Evolutionary conservation across 371 early-diverging fungal genomes (phyloP).

Genomic region (Cokeromyces recurvatus): DNA sequence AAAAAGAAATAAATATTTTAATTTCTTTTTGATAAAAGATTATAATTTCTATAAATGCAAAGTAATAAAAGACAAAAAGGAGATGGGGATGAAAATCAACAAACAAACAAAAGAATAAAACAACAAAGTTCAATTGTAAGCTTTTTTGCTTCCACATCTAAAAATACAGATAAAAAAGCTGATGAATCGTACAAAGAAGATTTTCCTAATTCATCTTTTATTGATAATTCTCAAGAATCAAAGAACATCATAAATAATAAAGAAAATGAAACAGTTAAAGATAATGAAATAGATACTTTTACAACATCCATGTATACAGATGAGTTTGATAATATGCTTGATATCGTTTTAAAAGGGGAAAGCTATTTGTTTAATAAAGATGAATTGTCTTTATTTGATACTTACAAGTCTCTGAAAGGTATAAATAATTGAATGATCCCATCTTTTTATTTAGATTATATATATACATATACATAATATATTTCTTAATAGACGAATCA

Average conservation of each 20-base stretch:
- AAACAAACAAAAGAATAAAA: background rate
- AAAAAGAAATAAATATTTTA: no score
- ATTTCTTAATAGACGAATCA: slow-evolving; percentile 32
- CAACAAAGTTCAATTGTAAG: slow-evolving; percentile 1
- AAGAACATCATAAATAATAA: no score
- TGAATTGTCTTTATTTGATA: slow-evolving; percentile 38
- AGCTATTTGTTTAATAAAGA: slow-evolving; percentile 44
- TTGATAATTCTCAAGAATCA: no score
- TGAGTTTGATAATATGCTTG: slow-evolving; percentile 50
- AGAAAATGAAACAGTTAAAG: no score
- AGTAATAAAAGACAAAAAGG: background rate
- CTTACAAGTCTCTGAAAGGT: slow-evolving; percentile 40
- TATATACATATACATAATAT: no score
- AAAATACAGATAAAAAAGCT: no score
- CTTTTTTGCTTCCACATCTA: background rate
- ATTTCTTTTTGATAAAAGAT: no score
- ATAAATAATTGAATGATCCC: background rate
- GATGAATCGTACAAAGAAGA: no score
- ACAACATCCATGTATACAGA: slow-evolving; percentile 47
- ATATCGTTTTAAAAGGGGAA: slow-evolving; percentile 53
- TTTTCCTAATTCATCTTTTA: no score
- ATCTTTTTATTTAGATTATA: background rate
- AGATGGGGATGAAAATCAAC: background rate
- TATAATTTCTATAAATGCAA: no score
- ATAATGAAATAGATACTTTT: no score